Base-by-base conservation (phyloP, 495 filamentous ascomycete species). In the Tuber aestivum region DNA sequence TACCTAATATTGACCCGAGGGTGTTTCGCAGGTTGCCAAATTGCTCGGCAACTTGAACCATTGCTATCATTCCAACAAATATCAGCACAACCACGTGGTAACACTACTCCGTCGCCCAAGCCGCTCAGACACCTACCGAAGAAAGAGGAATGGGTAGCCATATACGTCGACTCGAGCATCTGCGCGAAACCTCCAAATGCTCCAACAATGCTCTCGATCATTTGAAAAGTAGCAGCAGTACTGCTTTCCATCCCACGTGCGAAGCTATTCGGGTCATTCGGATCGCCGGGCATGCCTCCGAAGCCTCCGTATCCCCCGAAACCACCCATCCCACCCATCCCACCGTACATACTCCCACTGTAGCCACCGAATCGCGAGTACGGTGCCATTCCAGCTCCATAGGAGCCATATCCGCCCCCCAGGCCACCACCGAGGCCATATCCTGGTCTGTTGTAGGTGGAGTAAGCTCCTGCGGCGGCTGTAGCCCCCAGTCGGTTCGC, bases 91-190 rank as follows among this genome's bases (percentile, higher is more conserved):
- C 21, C 70, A 65, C 35, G 27, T 44, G 48, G 41, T 65, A 44
- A 45, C 27, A 44, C 23, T 38, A 41, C 38, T 16, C 41, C 40
- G 41, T 40, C 23, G 40, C 44, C 70, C 61, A 42, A 6, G n/a
- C 35, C 72, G 12, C 40, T 41, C 44, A 72, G 35, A 44, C 41
- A 87, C 92, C 83, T 89, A 98, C 95, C 95, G 83, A 98, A 98
- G 85, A 99, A 99, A 71, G 92, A 95, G 71, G 93, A 96, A 86
- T 98, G 96, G 4, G 96, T 99, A n/a, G 96, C 95, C 96, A 99
- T 98, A 81, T 97, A 99, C 18, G 96, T 98, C 84, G 95, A 97
- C 85, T 99, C 95, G 18, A 99, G 88, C 96, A 99, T 98, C 87
- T 99, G 96, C 27, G 96, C 94, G 83, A 99, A 97, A 3, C 96